Evolutionary conservation across 129 eudicot genomes (phyloP).

Genomic region (Saussurea involucrata): DNA sequence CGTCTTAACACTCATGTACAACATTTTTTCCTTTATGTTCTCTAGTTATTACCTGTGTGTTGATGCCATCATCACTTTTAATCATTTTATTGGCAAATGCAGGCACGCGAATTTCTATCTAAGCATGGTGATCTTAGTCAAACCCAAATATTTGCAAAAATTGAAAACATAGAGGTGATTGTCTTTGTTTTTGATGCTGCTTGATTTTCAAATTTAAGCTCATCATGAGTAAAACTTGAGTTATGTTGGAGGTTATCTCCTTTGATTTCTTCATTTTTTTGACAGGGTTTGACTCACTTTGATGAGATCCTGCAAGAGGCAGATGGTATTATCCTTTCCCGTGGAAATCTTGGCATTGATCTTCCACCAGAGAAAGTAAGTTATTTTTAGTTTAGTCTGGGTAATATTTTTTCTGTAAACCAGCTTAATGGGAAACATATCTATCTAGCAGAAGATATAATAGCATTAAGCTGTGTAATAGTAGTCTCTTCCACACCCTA

Average conservation of each 20-base stretch:
- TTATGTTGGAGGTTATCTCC: neutral
- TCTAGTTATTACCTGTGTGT: neutral
- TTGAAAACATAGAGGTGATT: slow-evolving; percentile 84
- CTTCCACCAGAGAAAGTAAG: slow-evolving; percentile 97
- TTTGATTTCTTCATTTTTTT: slow-evolving; percentile 4
- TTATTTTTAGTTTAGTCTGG: neutral
- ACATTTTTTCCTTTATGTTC: neutral
- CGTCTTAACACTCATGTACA: neutral
- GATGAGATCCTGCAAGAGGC: slow-evolving; percentile 97
- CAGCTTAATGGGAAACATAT: neutral
- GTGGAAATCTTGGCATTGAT: slow-evolving; percentile 97
- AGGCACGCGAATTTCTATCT: slow-evolving; percentile 85
- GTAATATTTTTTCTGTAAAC: neutral
- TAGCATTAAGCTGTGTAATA: neutral
- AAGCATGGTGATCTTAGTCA: slow-evolving; percentile 85
- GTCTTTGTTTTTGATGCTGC: neutral
- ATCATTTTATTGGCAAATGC: slow-evolving; percentile 21
- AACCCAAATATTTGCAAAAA: slow-evolving; percentile 91
- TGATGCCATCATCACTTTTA: neutral
- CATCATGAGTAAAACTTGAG: neutral
- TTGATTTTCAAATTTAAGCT: neutral
- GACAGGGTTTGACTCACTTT: slow-evolving; percentile 86
- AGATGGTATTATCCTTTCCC: slow-evolving; percentile 95
- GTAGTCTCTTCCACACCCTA: neutral
- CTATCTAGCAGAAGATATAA: neutral